These are phyloP conservation scores for Aristolochia fimbriata DNA, from an alignment of 164 flowering plant genomes.

Conservation along the genomic window DNA sequence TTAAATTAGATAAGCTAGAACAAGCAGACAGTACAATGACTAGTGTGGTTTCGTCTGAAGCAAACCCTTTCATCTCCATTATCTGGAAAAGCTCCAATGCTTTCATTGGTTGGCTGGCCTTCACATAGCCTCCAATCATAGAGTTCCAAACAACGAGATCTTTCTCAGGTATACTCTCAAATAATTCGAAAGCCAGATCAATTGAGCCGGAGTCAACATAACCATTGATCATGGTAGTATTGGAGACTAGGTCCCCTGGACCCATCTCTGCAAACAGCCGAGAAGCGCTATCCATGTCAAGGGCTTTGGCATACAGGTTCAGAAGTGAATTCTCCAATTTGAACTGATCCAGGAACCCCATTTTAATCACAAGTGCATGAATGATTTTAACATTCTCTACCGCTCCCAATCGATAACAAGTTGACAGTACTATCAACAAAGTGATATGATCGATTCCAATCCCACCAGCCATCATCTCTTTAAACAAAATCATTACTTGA, in stretches of 20 bases:
- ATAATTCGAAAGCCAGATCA: constrained; percentile 19
- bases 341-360: constrained; percentile 6
- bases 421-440: constrained; percentile 10
- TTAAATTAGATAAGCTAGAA: constrained; percentile 15
- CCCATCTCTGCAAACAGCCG: constrained; percentile 18
- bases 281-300: constrained; percentile 13
- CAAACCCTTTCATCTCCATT: constrained; percentile 12
- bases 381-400: constrained; percentile 4
- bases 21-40: constrained; percentile 22
- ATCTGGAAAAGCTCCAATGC: constrained; percentile 18
- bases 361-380: constrained; percentile 15
- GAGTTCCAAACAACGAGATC: constrained; percentile 25
- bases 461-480: constrained; percentile 12
- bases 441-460: constrained; percentile 14
- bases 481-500: constrained; percentile 13
- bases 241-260: constrained; percentile 25
- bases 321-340: constrained; percentile 18
- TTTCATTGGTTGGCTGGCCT: constrained; percentile 12
- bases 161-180: constrained; percentile 15
- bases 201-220: constrained; percentile 17
- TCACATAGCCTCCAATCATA: constrained; percentile 21
- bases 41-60: constrained; percentile 19
- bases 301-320: constrained; percentile 14
- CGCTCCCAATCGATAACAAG: constrained; percentile 10
- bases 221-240: constrained; percentile 38